phyloP scores from a whole-genome alignment of 345 rosid genomes.

The Litchi chinensis region DNA sequence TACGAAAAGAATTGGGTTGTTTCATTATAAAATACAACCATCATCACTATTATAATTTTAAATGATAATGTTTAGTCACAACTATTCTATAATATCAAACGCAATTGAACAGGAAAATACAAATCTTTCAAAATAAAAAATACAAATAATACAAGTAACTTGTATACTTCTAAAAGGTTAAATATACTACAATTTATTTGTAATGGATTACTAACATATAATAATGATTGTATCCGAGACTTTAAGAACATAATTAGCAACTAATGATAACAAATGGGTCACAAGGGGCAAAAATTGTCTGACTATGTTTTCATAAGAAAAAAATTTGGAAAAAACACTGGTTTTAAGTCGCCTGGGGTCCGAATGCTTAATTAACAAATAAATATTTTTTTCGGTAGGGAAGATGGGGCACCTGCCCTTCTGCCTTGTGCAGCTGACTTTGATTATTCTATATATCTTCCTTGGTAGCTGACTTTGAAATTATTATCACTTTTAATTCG shows the following conservation, averaged over 20 bases:
- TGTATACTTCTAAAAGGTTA: too few species aligned
- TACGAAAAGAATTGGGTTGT: background rate
- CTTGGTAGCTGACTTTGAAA: too few species aligned
- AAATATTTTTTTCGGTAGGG: background rate
- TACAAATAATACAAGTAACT: too few species aligned
- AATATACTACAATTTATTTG: too few species aligned
- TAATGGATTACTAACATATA: too few species aligned
- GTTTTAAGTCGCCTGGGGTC: background rate
- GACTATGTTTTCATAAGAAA: background rate
- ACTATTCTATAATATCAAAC: too few species aligned
- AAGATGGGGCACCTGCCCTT: background rate
- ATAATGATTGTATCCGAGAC: background rate
- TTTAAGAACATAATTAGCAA: background rate
- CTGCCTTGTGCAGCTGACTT: slow-evolving; percentile 16
- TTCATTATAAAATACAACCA: too few species aligned
- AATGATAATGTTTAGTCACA: background rate
- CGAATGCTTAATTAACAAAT: background rate
- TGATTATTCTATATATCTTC: background rate
- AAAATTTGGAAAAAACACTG: background rate
- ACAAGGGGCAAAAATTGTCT: background rate
- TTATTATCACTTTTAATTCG: slow-evolving; percentile 1
- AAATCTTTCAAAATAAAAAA: too few species aligned
- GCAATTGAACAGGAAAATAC: too few species aligned
- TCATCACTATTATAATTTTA: too few species aligned
- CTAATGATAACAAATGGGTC: background rate